Base-by-base conservation (phyloP, 2,329 filamentous ascomycete genomes). In the Venturia effusa region DNA sequence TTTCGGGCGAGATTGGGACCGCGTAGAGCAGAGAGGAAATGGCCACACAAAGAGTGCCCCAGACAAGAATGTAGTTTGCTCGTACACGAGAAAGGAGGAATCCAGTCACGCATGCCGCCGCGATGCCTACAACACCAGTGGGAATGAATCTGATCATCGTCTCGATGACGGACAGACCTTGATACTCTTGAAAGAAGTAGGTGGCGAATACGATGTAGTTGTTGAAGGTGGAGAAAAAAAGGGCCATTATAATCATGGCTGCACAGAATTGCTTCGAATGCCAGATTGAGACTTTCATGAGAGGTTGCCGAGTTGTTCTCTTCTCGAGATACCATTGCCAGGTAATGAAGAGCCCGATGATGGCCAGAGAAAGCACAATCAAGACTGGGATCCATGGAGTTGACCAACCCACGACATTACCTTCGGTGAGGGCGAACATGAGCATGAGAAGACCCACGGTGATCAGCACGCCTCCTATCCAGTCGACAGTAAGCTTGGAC, bases 141-240 rank as follows among this genome's bases (percentile, higher is more conserved):
- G 87, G 87, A 10, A 90, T 78, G 71, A 89, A 90, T 3, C 86
- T 84, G 10, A 89, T 71, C 15, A 86, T 88, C 0, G 87, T 89
- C 67, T 88, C 81, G n/a, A 89, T 76, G 0, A 85, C 77, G 0
- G 78, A 80, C 1, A 85, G 78, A 0, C 80, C 82, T 68, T 87
- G 85, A 70, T 83, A 89, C 67, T 86, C 81, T 72, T 90, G 87
- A 73, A 84, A 89, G 73, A 84, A 88, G 73, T 87, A 89, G 4
- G 87, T 90, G 1, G 85, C 82, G 68, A 82, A 88, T 66, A 89
- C 78, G 45, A 88, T 74, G 68, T 81, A 88, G 71, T 86, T 86
- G 74, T 87, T 88, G 75, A 89, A 90, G 1, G 80, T 78, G 22
- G 82, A 81, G 69, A 87, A 89, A 75, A 88, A 89, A 1, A 89